Conservation (phyloP, 1,284 basidiomycete species). For the Cutaneotrichosporon curvatum region DNA sequence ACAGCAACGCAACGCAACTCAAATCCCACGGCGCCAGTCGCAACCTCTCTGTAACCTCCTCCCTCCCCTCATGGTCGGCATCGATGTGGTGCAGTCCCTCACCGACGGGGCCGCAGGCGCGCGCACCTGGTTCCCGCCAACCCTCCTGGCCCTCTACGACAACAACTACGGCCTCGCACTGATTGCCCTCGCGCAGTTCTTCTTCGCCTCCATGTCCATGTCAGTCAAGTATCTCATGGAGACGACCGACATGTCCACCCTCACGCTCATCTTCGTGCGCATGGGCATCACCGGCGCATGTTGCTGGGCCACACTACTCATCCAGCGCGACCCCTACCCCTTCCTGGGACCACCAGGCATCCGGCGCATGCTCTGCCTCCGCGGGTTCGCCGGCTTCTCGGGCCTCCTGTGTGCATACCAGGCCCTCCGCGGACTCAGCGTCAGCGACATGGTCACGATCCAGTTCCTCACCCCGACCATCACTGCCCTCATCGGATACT, state of each 20-base stretch:
- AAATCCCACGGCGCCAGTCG: neutral
- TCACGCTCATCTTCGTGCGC: conserved; percentile 36
- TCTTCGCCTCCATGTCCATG: conserved; percentile 57
- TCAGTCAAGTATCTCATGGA: conserved; percentile 42
- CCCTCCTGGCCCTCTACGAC: conserved; percentile 19
- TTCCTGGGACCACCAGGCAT: conserved; percentile 62
- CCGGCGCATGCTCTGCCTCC: conserved; percentile 53
- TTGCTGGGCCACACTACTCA: conserved; percentile 50
- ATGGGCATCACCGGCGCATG: conserved; percentile 49
- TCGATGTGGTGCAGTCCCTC: neutral
- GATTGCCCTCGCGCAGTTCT: conserved; percentile 56
- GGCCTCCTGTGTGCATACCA: conserved; percentile 53
- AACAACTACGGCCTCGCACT: conserved; percentile 59
- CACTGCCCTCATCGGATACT: conserved; percentile 60
- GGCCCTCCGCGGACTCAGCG: conserved; percentile 59
- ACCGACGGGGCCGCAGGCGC: neutral
- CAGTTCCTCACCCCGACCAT: conserved; percentile 65
- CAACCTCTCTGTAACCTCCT: neutral
- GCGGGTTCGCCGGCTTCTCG: conserved; percentile 57
- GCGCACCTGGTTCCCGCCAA: conserved; percentile 11
- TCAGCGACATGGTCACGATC: conserved; percentile 69
- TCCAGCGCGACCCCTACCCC: conserved; percentile 55
- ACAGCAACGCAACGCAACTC: no score
- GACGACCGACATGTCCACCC: conserved; percentile 28
- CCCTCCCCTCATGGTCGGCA: neutral